phyloP scores from a whole-genome alignment of 2,329 filamentous ascomycete species.

The Fonsecaea pugnacius region DNA sequence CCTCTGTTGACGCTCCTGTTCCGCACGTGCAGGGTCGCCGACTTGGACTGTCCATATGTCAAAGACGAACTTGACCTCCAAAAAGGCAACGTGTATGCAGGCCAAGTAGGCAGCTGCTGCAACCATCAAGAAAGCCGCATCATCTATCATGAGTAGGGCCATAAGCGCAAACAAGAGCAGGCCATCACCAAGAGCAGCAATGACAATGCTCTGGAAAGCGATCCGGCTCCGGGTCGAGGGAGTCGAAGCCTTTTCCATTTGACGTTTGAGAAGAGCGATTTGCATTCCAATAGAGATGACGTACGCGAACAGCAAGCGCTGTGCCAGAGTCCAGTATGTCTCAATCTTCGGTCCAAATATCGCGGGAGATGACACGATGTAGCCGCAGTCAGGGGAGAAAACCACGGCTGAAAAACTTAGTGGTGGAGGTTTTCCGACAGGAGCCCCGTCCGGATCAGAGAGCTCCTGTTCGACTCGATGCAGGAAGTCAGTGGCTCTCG shows the following conservation, averaged over 20 bases:
- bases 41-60: conserved; percentile 69
- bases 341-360: conserved; percentile 60
- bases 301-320: conserved; percentile 57
- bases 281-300: conserved; percentile 60
- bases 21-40: conserved; percentile 51
- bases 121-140: conserved; percentile 60
- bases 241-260: conserved; percentile 68
- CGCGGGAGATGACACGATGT: conserved; percentile 62
- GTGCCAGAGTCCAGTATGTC: conserved; percentile 47
- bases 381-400: conserved; percentile 71
- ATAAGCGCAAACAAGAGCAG: conserved; percentile 60
- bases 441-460: conserved; percentile 62
- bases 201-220: conserved; percentile 66
- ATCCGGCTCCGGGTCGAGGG: conserved; percentile 67
- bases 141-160: conserved; percentile 60
- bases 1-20: conserved; percentile 44
- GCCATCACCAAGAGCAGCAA: conserved; percentile 65
- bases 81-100: conserved; percentile 64
- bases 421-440: conserved; percentile 55
- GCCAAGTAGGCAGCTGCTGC: conserved; percentile 63
- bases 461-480: conserved; percentile 63
- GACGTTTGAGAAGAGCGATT: conserved; percentile 61
- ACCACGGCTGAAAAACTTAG: conserved; percentile 64
- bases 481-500: conserved; percentile 45
- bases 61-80: conserved; percentile 68